These are phyloP conservation scores for Tilletia walkeri DNA, from an alignment of 1,284 basidiomycete genomes.

Conservation along the genomic window DNA sequence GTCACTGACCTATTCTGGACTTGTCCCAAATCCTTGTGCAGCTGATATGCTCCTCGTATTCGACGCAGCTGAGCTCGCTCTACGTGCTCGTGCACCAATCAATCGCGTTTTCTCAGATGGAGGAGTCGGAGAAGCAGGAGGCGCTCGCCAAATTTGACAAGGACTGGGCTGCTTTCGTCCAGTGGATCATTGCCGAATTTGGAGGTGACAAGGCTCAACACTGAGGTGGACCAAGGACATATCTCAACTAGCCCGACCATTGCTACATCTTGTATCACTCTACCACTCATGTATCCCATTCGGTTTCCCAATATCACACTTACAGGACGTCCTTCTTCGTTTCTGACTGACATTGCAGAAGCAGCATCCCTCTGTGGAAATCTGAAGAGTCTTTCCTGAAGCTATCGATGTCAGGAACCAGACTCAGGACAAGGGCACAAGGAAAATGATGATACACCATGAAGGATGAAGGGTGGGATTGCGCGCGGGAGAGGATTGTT, in stretches of 20 bases:
- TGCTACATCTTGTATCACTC: background rate
- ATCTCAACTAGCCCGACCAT: background rate
- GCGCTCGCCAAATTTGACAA: conserved; percentile 32
- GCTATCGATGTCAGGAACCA: too few species aligned
- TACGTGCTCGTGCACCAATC: conserved; percentile 30
- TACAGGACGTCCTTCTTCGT: too few species aligned
- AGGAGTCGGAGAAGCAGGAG: conserved; percentile 21
- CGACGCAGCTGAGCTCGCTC: conserved; percentile 29
- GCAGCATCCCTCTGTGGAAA: too few species aligned
- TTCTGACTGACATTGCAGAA: too few species aligned
- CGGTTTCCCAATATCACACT: too few species aligned
- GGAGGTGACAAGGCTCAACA: background rate
- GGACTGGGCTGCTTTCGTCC: conserved; percentile 31
- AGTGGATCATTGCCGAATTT: conserved; percentile 25
- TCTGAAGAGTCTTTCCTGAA: too few species aligned
- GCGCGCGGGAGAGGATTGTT: too few species aligned
- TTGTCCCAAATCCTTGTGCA: conserved; percentile 19
- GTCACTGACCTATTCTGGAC: background rate
- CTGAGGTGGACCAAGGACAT: background rate
- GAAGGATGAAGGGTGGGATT: too few species aligned
- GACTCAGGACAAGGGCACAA: too few species aligned
- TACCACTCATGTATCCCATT: too few species aligned
- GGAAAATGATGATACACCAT: too few species aligned
- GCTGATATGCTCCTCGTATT: conserved; percentile 27
- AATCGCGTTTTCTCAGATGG: conserved; percentile 30